phyloP scores from a whole-genome alignment of 306 rosid species.

The Lupinus albus region DNA sequence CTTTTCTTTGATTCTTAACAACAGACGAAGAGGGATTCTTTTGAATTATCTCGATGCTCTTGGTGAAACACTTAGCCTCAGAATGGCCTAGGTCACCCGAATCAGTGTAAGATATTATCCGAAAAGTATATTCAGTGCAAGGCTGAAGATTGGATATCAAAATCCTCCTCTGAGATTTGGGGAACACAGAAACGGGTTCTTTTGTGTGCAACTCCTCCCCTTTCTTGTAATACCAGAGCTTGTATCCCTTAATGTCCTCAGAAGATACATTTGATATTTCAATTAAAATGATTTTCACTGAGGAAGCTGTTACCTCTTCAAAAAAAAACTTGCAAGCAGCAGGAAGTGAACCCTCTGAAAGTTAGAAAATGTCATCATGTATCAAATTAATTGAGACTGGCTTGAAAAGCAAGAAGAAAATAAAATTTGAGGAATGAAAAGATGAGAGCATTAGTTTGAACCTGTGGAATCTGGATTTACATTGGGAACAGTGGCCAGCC shows the following conservation, averaged over 20 bases:
- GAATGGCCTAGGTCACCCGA: constrained; percentile 88
- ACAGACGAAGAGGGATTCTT: constrained; percentile 44
- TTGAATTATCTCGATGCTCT: constrained; percentile 70
- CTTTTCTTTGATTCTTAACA: constrained; percentile 50
- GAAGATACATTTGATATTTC: constrained; percentile 63
- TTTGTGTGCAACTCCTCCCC: constrained; percentile 59
- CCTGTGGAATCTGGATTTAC: constrained; percentile 67
- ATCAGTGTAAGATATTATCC: constrained; percentile 72
- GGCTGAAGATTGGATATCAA: constrained; percentile 82
- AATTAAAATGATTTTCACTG: constrained; percentile 71
- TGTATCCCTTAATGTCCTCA: constrained; percentile 75
- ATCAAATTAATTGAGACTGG: constrained; percentile 30
- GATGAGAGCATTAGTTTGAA: constrained; percentile 35
- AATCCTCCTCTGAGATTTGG: constrained; percentile 85
- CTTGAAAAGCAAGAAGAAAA: constrained; percentile 31
- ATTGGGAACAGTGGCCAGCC: constrained; percentile 59
- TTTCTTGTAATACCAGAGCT: constrained; percentile 87
- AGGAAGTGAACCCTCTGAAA: constrained; percentile 90
- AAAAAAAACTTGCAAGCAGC: constrained; percentile 98
- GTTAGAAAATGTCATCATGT: constrained; percentile 34
- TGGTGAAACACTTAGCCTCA: constrained; percentile 87
- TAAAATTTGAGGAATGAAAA: background rate
- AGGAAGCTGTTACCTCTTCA: constrained; percentile 76
- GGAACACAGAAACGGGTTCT: constrained; percentile 82
- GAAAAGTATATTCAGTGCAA: constrained; percentile 88